Evolutionary conservation across 2,329 filamentous ascomycete genomes (phyloP).

Genomic region (Penicillium fuscoglaucum): DNA sequence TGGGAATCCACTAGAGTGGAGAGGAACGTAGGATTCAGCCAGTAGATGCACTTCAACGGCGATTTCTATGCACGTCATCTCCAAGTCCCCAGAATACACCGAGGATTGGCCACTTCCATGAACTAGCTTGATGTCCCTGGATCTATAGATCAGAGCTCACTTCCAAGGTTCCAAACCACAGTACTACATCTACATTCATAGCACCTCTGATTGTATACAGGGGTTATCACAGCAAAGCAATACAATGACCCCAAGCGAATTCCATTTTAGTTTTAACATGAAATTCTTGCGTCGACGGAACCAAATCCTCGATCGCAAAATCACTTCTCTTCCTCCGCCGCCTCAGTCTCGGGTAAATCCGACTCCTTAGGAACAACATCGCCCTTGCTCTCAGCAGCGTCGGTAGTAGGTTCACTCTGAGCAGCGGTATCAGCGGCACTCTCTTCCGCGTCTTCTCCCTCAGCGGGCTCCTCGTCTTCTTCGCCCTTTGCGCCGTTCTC

Average conservation of each 20-base stretch:
- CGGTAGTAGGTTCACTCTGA: slow-evolving; percentile 34
- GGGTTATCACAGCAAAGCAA: neutral
- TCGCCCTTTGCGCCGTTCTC: slow-evolving; percentile 26
- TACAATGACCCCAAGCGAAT: neutral
- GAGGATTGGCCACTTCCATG: neutral
- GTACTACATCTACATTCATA: neutral
- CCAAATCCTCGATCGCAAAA: neutral
- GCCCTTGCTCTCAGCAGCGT: slow-evolving; percentile 38
- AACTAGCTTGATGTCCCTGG: neutral
- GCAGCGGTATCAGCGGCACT: slow-evolving; percentile 33
- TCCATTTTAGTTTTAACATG: neutral
- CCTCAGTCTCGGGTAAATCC: slow-evolving; percentile 34
- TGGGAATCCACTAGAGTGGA: neutral
- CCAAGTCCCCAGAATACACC: neutral
- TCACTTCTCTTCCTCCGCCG: slow-evolving; percentile 26
- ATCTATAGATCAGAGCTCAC: neutral
- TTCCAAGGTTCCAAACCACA: neutral
- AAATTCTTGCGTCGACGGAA: neutral
- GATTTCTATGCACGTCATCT: slow-evolving; percentile 3
- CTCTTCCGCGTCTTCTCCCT: slow-evolving; percentile 26
- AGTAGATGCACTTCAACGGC: neutral
- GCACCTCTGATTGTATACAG: neutral
- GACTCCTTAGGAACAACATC: slow-evolving; percentile 31
- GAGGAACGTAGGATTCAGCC: neutral
- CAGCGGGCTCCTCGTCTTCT: slow-evolving; percentile 18